These are phyloP conservation scores for Aspergillus cavernicola DNA, from an alignment of 495 filamentous ascomycete species.

Conservation along the genomic window DNA sequence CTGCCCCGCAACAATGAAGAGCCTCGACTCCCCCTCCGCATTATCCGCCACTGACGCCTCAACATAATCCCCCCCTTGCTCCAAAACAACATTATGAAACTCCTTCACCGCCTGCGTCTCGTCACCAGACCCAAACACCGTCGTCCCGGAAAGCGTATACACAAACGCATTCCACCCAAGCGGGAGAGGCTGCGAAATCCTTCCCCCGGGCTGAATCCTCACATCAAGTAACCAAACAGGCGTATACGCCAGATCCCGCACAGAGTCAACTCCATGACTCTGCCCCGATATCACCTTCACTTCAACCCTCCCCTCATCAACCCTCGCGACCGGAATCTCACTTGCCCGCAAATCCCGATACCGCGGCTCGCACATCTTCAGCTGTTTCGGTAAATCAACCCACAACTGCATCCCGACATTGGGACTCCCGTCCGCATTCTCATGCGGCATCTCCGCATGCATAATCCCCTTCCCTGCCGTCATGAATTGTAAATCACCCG, in stretches of 20 bases:
- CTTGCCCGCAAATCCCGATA: slow-evolving; percentile 76
- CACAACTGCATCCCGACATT: slow-evolving; percentile 92
- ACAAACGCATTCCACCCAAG: slow-evolving; percentile 87
- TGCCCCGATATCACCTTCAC: slow-evolving; percentile 90
- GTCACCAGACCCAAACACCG: slow-evolving; percentile 60
- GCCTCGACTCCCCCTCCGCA: slow-evolving; percentile 61
- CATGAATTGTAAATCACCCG: slow-evolving; percentile 96
- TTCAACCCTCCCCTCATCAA: slow-evolving; percentile 67
- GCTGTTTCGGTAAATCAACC: slow-evolving; percentile 80
- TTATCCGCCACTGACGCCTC: slow-evolving; percentile 63
- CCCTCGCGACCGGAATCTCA: slow-evolving; percentile 70
- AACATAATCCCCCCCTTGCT: slow-evolving; percentile 70
- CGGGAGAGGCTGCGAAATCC: slow-evolving; percentile 68
- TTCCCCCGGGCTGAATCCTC: slow-evolving; percentile 74
- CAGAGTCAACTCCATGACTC: slow-evolving; percentile 75
- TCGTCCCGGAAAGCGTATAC: slow-evolving; percentile 71
- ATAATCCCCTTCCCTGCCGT: slow-evolving; percentile 90
- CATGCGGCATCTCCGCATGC: slow-evolving; percentile 93
- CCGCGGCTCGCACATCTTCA: slow-evolving; percentile 86
- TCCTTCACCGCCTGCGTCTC: slow-evolving; percentile 55
- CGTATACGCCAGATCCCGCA: slow-evolving; percentile 89
- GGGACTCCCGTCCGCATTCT: slow-evolving; percentile 68
- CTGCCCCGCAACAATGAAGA: slow-evolving; percentile 80
- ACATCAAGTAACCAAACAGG: slow-evolving; percentile 93
- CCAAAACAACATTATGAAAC: slow-evolving; percentile 90